These are phyloP conservation scores for Diaporthe sp. DNA, from an alignment of 2,329 filamentous ascomycete genomes.

Conservation along the genomic window DNA sequence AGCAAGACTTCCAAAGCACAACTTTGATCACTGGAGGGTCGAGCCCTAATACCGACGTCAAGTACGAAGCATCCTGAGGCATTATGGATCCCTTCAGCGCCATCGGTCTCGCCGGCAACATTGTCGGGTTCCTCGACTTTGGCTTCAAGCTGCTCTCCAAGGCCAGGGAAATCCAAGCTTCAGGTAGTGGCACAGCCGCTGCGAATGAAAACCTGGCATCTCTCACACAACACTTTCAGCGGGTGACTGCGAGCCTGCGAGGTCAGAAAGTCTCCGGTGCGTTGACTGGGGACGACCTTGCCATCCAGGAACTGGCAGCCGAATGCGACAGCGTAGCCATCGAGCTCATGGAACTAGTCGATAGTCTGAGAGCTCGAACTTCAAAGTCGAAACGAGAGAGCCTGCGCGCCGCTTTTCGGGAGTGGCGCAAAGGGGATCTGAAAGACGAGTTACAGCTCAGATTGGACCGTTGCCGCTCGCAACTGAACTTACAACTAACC, in stretches of 20 bases:
- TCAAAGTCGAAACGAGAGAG: conserved; percentile 4
- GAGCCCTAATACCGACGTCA: not conserved
- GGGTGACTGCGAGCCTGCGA: not conserved
- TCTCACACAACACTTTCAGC: not conserved
- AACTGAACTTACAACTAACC: not conserved
- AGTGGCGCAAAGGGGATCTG: not conserved
- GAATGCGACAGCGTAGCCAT: not conserved
- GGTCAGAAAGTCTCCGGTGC: not conserved
- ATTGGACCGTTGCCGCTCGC: not conserved
- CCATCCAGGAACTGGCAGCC: conserved; percentile 1
- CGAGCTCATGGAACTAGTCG: not conserved
- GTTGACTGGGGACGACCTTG: not conserved
- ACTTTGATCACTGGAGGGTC: not conserved
- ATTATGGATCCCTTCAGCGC: not conserved
- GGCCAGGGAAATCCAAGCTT: conserved; percentile 5
- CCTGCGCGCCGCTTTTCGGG: not conserved
- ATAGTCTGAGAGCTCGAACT: not conserved
- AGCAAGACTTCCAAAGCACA: not conserved
- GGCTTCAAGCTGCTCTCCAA: conserved; percentile 4
- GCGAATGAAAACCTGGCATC: not conserved
- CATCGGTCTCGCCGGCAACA: not conserved
- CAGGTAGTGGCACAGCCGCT: not conserved
- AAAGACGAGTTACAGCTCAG: conserved; percentile 1
- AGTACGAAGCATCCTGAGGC: not conserved
- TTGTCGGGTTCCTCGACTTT: not conserved